Base-by-base conservation (phyloP, 179 eudicot genomes). In the Kewa caespitosa region DNA sequence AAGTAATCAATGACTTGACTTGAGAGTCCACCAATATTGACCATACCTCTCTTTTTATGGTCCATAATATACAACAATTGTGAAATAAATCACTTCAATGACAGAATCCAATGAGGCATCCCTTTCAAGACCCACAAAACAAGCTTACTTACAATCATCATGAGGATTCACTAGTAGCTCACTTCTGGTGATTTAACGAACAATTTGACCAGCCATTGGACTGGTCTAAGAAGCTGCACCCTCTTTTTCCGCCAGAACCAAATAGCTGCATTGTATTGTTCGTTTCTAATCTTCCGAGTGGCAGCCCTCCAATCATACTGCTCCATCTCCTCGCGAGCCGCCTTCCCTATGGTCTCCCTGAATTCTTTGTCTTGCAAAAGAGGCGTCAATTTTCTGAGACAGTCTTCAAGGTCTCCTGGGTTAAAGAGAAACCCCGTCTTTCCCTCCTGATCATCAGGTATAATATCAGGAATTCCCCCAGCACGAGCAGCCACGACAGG, bases 401-500 rank as follows among this genome's bases (percentile, higher is more conserved):
- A 93, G 76, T 91, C 97, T 0, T 84, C 89, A 6, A 90, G 78
- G 20, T 93, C 93, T 42, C 95, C 97, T 1, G 97, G 97, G 34
- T 62, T 88, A 73, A 78, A 93, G 72, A 89, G 85, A 78, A 80
- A 93, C 7, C 97, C 91, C 6, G 92, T 95, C 79, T 86, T 91
- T 0, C 93, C 92, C 76, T 95, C 91, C 28, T 90, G 89, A 14
- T 91, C 88, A 54, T 87, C 90, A 0, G 97, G 93, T 48, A 93
- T 87, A 23, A 95, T 95, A 73, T 95, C 97, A 4, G 89, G 87
- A 69, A 95, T 87, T 14, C 99, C 99, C 36, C 99, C 97, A 0
- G 99, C 99, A 46, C 99, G 93, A 27, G 93, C 93, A 69, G 90
- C 97, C 74, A 95, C 92, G 22, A 95, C 99, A 0, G 97, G 97